Conservation (phyloP, 2,329 filamentous ascomycete genomes). For the Hypoxylon sp. region DNA sequence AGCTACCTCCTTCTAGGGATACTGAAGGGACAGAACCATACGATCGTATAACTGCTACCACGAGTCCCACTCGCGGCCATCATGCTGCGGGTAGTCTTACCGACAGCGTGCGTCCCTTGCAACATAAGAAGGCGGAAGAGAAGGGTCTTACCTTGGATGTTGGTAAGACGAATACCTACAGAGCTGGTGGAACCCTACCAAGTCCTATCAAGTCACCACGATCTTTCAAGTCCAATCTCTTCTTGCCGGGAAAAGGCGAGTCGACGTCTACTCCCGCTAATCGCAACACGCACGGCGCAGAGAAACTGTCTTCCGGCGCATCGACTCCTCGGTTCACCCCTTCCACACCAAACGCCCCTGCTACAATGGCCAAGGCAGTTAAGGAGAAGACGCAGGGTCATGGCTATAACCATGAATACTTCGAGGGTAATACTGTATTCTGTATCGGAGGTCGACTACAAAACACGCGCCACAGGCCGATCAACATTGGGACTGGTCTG, state of each 20-base stretch:
- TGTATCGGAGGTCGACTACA: constrained; percentile 86
- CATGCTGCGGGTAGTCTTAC: constrained; percentile 68
- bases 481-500: constrained; percentile 87
- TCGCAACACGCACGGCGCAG: constrained; percentile 72
- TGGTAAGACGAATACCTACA: constrained; percentile 64
- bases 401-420: constrained; percentile 88
- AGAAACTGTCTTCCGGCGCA: constrained; percentile 83
- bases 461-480: constrained; percentile 85
- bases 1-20: constrained; percentile 75
- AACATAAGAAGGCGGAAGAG: constrained; percentile 56
- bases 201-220: constrained; percentile 75
- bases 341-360: constrained; percentile 38
- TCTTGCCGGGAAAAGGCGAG: constrained; percentile 67
- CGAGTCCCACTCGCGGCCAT: constrained; percentile 72
- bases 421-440: constrained; percentile 91
- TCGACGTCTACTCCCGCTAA: constrained; percentile 57
- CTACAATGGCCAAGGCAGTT: constrained; percentile 37
- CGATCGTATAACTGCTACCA: constrained; percentile 76
- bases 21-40: constrained; percentile 81
- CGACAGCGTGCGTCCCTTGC: constrained; percentile 82
- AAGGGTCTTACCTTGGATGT: constrained; percentile 65
- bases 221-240: constrained; percentile 80
- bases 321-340: constrained; percentile 73
- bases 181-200: constrained; percentile 59
- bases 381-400: constrained; percentile 53